Evolutionary conservation across 495 filamentous ascomycete species (phyloP).

Genomic region (Aspergillus bertholletiae): DNA sequence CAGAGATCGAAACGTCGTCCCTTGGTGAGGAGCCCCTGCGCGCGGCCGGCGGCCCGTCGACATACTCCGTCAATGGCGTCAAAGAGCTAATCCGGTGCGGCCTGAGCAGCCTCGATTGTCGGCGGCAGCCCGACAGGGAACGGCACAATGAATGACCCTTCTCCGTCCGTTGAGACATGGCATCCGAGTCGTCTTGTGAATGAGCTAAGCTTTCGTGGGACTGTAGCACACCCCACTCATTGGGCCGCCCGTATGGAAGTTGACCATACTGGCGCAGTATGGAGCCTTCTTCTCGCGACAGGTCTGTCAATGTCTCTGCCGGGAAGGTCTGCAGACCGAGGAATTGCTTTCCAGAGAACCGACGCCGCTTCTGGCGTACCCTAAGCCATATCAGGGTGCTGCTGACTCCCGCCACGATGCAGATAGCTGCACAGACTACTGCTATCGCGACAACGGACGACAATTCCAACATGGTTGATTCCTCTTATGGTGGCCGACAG

Average conservation of each 20-base stretch:
- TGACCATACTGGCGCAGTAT: slow-evolving; percentile 35
- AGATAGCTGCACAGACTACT: slow-evolving; percentile 34
- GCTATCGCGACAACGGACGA: slow-evolving; percentile 41
- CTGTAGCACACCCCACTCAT: slow-evolving; percentile 41
- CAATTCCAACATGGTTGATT: slow-evolving; percentile 31
- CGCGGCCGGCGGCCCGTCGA: background rate
- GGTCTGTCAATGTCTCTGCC: slow-evolving; percentile 33
- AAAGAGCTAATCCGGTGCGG: slow-evolving; percentile 29
- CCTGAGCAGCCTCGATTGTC: slow-evolving; percentile 18
- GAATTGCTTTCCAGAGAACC: slow-evolving; percentile 2
- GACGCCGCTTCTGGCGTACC: slow-evolving; percentile 38
- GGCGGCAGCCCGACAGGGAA: slow-evolving; percentile 30
- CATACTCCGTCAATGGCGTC: slow-evolving; percentile 26
- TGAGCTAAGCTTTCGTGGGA: slow-evolving; percentile 36
- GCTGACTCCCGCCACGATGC: slow-evolving; percentile 32
- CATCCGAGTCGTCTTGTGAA: slow-evolving; percentile 22
- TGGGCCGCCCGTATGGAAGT: slow-evolving; percentile 35
- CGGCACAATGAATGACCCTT: slow-evolving; percentile 29
- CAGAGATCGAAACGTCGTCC: slow-evolving; percentile 35
- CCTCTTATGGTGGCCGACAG: background rate
- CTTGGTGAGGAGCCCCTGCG: slow-evolving; percentile 9
- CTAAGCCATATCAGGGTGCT: slow-evolving; percentile 38
- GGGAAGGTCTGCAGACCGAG: slow-evolving; percentile 25
- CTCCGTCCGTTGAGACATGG: slow-evolving; percentile 22
- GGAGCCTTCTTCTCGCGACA: slow-evolving; percentile 33